These are phyloP conservation scores for Chrysosporium queenslandicum DNA, from an alignment of 2,329 filamentous ascomycete genomes.

Conservation along the genomic window DNA sequence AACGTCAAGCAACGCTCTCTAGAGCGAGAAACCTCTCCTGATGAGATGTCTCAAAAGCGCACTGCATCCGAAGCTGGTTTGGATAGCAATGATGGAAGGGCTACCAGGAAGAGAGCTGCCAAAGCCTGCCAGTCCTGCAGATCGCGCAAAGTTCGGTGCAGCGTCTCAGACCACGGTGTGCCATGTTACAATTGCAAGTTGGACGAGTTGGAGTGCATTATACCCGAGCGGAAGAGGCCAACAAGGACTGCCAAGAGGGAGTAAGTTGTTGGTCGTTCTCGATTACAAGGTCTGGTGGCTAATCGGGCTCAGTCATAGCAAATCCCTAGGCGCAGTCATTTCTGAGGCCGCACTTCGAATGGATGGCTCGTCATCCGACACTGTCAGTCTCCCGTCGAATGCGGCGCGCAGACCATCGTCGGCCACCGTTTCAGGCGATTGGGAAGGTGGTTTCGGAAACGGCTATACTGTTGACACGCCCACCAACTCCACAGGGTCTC, in stretches of 20 bases:
- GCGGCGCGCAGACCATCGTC: neutral
- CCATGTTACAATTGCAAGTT: slow-evolving; percentile 22
- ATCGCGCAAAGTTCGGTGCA: slow-evolving; percentile 42
- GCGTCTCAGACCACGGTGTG: slow-evolving; percentile 40
- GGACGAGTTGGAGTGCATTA: slow-evolving; percentile 19
- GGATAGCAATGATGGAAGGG: slow-evolving; percentile 5
- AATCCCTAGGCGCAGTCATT: slow-evolving; percentile 11
- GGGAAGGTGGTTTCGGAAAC: neutral
- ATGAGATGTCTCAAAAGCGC: slow-evolving; percentile 9
- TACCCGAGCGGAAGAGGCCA: slow-evolving; percentile 17
- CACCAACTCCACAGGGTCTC: neutral
- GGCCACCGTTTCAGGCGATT: neutral
- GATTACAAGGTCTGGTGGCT: neutral
- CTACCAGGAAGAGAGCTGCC: slow-evolving; percentile 50
- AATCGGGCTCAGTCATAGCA: slow-evolving; percentile 3
- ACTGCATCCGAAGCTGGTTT: slow-evolving; percentile 12
- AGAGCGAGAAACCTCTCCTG: neutral
- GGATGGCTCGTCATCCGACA: neutral
- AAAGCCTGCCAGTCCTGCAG: slow-evolving; percentile 44
- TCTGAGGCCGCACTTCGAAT: slow-evolving; percentile 8
- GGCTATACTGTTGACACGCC: neutral
- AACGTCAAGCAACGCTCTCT: slow-evolving; percentile 2
- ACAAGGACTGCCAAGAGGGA: slow-evolving; percentile 11
- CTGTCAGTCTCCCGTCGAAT: neutral
- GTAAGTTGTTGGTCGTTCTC: neutral